Base-by-base conservation (phyloP, 2,329 filamentous ascomycete species). In the Thelonectria discophora region DNA sequence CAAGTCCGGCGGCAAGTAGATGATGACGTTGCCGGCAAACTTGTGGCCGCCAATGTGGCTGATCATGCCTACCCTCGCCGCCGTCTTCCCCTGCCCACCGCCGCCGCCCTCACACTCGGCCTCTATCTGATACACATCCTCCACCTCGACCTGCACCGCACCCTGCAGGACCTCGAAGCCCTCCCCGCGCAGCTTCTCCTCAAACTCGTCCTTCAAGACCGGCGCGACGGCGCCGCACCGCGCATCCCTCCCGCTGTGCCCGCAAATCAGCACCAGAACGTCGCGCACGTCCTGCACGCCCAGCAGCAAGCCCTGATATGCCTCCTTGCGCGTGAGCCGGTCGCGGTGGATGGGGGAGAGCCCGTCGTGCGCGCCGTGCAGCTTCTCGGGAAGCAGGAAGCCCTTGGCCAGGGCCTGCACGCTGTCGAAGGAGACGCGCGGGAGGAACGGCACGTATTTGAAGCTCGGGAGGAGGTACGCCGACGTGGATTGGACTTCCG, bases 21-120 rank as follows among this genome's bases (percentile, higher is more conserved):
- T 77, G 49, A 95, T 93, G 37, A 94, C 86, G 74, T 96, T 96
- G 1, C 92, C 92, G 0, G 92, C 92, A 74, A 90, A 94, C 74
- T 93, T 94, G 77, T 96, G 92, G 0, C 92, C 92, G 1, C 92
- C 91, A 55, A 96, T 88, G 70, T 96, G 92, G 63, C 89, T 92
- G 57, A 94, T 90, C 56, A 90, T 71, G 0, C 86, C 92, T 0
- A 94, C 84, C 49, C 88, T 80, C 2, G 88, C 90, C 1, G 82
- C 79, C 7, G 62, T 67, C 66, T 62, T 66, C 15, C 48, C 51
- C 27, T 42, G 24, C 4, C 13, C 55, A 0, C 47, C 56, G 1
- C 17, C 45, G 5, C 60, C 62, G 5, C 69, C 70, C 27, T 30
- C 27, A 10, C 69, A 69, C 27, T 30, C 27, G 7, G 5, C 27